A percentile compares a stretch with the other conserved stretches of the same genome.
Evolutionary conservation across 441 rosid species (phyloP).

Genomic region (Sinapis alba): DNA sequence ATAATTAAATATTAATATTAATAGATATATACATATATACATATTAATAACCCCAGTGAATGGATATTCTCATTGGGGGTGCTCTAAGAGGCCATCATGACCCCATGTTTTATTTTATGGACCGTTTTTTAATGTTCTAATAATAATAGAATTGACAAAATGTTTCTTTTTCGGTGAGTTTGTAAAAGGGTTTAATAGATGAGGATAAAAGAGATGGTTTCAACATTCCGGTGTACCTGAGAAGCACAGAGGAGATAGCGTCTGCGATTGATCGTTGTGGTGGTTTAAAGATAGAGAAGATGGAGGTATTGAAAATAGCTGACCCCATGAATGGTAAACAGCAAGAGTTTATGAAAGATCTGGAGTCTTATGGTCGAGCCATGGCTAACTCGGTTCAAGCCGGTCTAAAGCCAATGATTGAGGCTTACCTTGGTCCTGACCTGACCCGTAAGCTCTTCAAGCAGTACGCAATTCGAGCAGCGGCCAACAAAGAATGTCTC

Average conservation of each 20-base stretch:
- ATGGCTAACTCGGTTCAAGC: conserved; percentile 50
- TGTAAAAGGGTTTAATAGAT: conserved; percentile 46
- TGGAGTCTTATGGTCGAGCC: conserved; percentile 46
- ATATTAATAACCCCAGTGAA: no score
- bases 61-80: no score
- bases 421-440: conserved; percentile 50
- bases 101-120: background rate
- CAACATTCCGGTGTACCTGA: conserved; percentile 55
- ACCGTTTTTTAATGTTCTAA: background rate
- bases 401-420: conserved; percentile 43
- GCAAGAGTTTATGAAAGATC: conserved; percentile 46
- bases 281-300: conserved; percentile 47
- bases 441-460: conserved; percentile 46
- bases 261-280: conserved; percentile 45
- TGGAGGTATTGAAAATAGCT: conserved; percentile 42
- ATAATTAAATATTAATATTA: no score
- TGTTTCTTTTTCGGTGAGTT: background rate
- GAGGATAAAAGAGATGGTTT: conserved; percentile 54
- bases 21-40: no score
- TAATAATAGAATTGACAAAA: background rate
- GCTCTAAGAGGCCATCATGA: no score
- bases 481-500: conserved; percentile 40
- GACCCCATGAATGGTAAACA: conserved; percentile 45
- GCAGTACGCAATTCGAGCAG: conserved; percentile 43
- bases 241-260: conserved; percentile 52